Evolutionary conservation across 2,329 filamentous ascomycete genomes (phyloP).

Genomic region (Waltergamsia citrina): DNA sequence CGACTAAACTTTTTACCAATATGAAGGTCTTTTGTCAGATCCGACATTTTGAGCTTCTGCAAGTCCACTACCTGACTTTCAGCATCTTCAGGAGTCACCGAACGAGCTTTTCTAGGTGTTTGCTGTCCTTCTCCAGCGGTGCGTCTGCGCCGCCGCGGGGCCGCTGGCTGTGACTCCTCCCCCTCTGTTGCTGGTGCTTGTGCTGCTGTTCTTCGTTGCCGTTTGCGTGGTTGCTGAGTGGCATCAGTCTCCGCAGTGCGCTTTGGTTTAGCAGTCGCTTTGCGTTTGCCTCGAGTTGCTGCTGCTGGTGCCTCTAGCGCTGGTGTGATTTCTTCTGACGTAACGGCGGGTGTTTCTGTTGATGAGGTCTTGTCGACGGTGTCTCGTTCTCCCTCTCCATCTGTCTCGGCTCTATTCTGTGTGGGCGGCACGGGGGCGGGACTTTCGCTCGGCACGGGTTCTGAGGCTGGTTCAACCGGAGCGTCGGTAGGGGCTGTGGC

Average conservation of each 20-base stretch:
- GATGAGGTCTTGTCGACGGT: not conserved
- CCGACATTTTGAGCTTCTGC: conserved; percentile 59
- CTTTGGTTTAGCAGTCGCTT: not conserved
- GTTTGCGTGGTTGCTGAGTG: not conserved
- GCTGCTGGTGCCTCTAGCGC: not conserved
- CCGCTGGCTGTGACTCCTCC: too few relatives aligned
- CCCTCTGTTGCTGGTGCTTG: not conserved
- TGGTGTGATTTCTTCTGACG: not conserved
- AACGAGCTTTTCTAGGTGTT: conserved; percentile 26
- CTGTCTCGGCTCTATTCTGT: not conserved
- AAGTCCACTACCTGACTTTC: conserved; percentile 55
- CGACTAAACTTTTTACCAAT: conserved; percentile 69
- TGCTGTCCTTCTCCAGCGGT: conserved; percentile 4
- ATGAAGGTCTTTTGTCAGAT: conserved; percentile 58
- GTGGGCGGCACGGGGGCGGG: not conserved
- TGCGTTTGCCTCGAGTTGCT: not conserved
- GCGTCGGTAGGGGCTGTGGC: not conserved
- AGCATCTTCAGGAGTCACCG: conserved; percentile 52
- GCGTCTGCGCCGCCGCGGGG: too few relatives aligned
- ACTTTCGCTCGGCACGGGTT: not conserved
- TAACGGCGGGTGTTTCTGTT: not conserved
- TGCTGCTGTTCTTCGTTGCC: not conserved
- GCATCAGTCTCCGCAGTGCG: not conserved
- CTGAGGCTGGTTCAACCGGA: not conserved
- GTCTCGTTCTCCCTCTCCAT: not conserved